Base-by-base conservation (phyloP, 2,329 filamentous ascomycete genomes). In the Pseudogymnoascus sp. region DNA sequence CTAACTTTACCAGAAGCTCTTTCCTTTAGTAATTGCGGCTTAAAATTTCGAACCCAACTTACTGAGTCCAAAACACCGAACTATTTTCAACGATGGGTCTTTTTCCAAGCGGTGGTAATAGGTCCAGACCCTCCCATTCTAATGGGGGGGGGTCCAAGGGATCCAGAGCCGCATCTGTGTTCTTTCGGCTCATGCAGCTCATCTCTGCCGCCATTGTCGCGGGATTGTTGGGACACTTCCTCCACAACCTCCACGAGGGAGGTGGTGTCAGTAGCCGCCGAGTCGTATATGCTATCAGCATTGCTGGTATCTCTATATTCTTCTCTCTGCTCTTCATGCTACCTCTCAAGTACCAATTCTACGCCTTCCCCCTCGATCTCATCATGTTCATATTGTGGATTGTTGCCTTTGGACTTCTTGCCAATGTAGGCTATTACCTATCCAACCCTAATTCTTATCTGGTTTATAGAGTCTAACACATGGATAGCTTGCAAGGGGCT, bases 261-360 rank as follows among this genome's bases (percentile, higher is more conserved):
- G 36, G 35, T 35, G 61, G 15, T 15, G 5, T 6, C n/a, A 29
- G 9, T 17, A 60, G 12, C 48, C n/a, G 35, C 4, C 61, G 61
- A 8, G n/a, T 61, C 21, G 9, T 62, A 10, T 62, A 62, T 31
- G 36, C 61, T 10, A 38, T 41, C 8, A 3, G 29, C 25, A 61
- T 60, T 44, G 61, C 61, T 31, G 61, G 61, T 12, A 42, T 62
- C 36, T 29, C 51, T 4, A 27, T 62, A 27, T 21, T 62, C n/a
- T 27, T 42, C 59, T 39, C 51, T 1, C 51, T 62, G 8, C n/a
- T 62, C 10, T 42, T 62, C 10, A 62, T 62, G 55, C 29, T 31
- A 31, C 61, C 51, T 8, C 36, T 62, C 21, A 62, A 61, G 17
- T 61, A 62, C 55, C 27, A 36, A 38, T 62, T 62, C 12, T 61